These are phyloP conservation scores for Nakazawaea laoshanensis DNA, from an alignment of 805 yeast genomes.

Conservation along the genomic window DNA sequence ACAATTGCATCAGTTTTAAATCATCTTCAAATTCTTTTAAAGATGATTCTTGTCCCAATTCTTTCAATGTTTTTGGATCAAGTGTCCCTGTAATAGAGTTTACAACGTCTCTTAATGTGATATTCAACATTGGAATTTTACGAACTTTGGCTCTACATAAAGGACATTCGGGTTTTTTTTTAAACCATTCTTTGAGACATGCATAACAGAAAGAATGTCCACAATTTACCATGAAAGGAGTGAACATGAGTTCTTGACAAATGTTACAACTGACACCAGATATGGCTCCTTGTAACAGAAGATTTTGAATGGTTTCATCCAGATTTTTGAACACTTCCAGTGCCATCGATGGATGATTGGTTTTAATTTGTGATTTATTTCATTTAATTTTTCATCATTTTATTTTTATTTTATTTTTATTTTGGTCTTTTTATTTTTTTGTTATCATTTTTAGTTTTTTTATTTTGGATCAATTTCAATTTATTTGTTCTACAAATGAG, in stretches of 20 bases:
- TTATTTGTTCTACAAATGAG: no score
- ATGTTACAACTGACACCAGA: slow-evolving; percentile 62
- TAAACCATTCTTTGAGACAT: slow-evolving; percentile 58
- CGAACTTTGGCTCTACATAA: slow-evolving; percentile 47
- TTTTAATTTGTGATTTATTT: no score
- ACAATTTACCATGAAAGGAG: slow-evolving; percentile 56
- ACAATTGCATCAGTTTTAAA: slow-evolving; percentile 27
- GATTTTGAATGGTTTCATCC: no score
- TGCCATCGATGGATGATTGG: no score
- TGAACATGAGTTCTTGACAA: slow-evolving; percentile 62
- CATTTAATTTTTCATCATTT: no score
- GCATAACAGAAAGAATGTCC: slow-evolving; percentile 73
- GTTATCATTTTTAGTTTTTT: no score
- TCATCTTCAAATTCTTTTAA: slow-evolving; percentile 36
- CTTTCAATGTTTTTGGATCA: slow-evolving; percentile 18
- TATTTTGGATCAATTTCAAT: no score
- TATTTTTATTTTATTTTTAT: no score
- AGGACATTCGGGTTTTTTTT: slow-evolving; percentile 54
- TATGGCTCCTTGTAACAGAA: no score
- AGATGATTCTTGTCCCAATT: no score
- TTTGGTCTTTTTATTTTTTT: no score
- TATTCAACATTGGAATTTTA: slow-evolving; percentile 44
- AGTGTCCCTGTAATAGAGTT: slow-evolving; percentile 29
- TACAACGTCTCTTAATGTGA: slow-evolving; percentile 39
- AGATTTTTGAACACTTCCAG: no score